Percentiles rank a stretch among this genome's conserved stretches.
These are phyloP conservation scores for Knoxia roxburghii DNA, from an alignment of 257 asterid species.

Conservation along the genomic window DNA sequence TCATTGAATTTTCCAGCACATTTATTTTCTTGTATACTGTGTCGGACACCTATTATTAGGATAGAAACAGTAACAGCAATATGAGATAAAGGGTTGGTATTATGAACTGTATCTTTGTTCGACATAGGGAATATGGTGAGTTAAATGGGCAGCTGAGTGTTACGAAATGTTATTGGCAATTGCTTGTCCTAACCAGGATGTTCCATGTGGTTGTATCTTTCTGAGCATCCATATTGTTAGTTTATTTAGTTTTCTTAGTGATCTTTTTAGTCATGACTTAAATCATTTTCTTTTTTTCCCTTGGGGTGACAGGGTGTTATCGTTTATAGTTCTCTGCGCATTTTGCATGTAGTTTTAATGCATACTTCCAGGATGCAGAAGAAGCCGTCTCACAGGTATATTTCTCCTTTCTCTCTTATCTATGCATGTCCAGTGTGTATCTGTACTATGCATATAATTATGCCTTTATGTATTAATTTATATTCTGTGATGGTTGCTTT, in stretches of 20 bases:
- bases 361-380: conserved; percentile 41
- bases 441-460: neutral
- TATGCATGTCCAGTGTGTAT: neutral
- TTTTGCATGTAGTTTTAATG: conserved; percentile 51
- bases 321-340: conserved; percentile 59
- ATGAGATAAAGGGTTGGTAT: too few species aligned
- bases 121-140: neutral
- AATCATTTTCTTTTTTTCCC: neutral
- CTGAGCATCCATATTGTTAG: neutral
- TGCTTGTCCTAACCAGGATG: neutral
- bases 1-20: too few species aligned
- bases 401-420: conserved; percentile 4
- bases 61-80: too few species aligned
- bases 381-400: conserved; percentile 46
- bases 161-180: neutral
- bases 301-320: conserved; percentile 53
- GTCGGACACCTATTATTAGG: too few species aligned
- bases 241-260: neutral
- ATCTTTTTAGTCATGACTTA: neutral
- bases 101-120: neutral
- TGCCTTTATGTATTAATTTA: neutral
- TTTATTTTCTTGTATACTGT: too few species aligned
- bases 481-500: neutral
- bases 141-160: neutral
- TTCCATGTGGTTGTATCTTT: neutral